Evolutionary conservation across 2,329 filamentous ascomycete species (phyloP), one percentile per base, ranked within the genome.

Genomic region (Penicillium capsulatum): DNA sequence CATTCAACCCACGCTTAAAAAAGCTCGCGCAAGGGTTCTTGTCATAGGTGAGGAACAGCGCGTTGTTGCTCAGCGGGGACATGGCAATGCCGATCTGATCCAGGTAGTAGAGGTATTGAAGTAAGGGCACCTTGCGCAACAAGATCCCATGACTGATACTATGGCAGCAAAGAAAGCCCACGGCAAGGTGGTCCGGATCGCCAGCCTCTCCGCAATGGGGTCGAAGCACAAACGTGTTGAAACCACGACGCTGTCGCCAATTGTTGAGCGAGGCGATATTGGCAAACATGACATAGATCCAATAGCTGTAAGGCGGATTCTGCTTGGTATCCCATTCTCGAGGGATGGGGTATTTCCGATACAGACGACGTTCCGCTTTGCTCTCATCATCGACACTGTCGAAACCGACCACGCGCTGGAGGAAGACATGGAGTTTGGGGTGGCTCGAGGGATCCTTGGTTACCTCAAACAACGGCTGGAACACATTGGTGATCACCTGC

Each of bases 31-130:
- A 98, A 0, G 92, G 92, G 55, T 98, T 98, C 43, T 94, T 82
- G 65, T 98, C 92, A 59, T 98, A 97, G 1, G 91, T 89, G 36
- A 98, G 71, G 69, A 98, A 98, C 20, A 98, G 70, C 0, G 92
- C 92, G 56, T 98, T 98, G 71, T 98, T 98, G 65, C 89, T 95
- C 31, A 98, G 75, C 2, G 92, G 92, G n/a, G 91, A 97, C 92
- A 98, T 98, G 45, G 92, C 92, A 48, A 98, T 92, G 42, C 92
- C 92, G 47, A 98, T 96, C 61, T 97, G 91, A 60, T 98, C 90
- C 14, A 98, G 79, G 58, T 98, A 98, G 70, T 95, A 98, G 35
- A 97, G 81, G 65, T 98, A 98, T 65, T 98, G 92, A 39, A 98
- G 70, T 44, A 98, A 70, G 2, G 92, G 92, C 2, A 97, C 90